Evolutionary conservation across 768 basidiomycete species (phyloP).

Genomic region (Termitomyces titanicus): DNA sequence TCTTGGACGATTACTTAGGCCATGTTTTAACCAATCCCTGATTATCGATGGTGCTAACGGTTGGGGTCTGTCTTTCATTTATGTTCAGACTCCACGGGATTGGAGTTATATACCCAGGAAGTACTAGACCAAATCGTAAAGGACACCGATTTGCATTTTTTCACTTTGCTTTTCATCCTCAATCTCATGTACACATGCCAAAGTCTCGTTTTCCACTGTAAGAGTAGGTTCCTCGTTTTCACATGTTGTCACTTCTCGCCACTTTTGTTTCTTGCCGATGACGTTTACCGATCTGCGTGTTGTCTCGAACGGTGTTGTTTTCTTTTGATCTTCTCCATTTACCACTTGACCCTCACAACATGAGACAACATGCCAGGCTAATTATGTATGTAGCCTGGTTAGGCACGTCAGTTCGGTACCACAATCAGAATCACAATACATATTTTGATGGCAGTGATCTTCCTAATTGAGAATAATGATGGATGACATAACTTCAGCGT

Average conservation of each 20-base stretch:
- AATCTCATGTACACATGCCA: background rate
- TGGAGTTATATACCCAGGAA: slow-evolving; percentile 6
- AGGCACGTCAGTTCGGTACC: no score
- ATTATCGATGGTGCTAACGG: background rate
- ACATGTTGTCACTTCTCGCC: background rate
- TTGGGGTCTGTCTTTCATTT: background rate
- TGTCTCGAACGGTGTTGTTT: no score
- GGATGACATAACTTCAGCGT: no score
- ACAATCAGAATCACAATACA: no score
- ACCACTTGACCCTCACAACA: no score
- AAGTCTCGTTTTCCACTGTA: background rate
- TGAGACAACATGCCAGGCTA: no score
- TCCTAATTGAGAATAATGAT: no score
- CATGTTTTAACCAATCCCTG: slow-evolving; percentile 8
- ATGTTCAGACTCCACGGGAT: background rate
- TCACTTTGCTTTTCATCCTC: background rate
- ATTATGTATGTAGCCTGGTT: no score
- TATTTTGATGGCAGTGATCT: no score
- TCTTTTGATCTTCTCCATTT: no score
- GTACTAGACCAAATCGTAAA: background rate
- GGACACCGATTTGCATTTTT: background rate
- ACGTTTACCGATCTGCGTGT: background rate
- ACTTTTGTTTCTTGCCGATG: background rate
- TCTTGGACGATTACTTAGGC: slow-evolving; percentile 15
- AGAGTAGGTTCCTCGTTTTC: background rate